Evolutionary conservation across 805 yeast genomes (phyloP).

Genomic region (Spathaspora passalidarum): DNA sequence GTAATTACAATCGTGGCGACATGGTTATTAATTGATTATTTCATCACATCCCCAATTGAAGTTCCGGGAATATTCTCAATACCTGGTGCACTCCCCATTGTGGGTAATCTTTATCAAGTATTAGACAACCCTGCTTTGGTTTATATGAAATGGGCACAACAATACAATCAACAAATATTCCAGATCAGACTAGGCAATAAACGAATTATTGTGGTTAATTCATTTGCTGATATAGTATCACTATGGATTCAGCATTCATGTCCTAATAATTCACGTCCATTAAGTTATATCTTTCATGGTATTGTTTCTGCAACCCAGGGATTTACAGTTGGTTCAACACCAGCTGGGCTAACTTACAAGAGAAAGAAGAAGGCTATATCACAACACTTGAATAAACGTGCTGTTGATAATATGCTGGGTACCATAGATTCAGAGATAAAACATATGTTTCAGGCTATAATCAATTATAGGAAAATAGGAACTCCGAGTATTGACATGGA

Average conservation of each 20-base stretch:
- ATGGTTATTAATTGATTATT: neutral
- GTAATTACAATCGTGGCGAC: neutral
- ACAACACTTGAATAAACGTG: constrained; percentile 37
- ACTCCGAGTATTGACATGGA: constrained; percentile 29
- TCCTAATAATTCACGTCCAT: constrained; percentile 66
- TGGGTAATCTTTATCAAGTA: constrained; percentile 49
- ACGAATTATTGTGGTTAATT: constrained; percentile 64
- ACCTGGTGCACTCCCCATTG: constrained; percentile 44
- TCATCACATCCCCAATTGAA: constrained; percentile 16
- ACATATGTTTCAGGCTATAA: constrained; percentile 17
- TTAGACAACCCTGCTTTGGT: constrained; percentile 47
- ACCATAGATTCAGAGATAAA: constrained; percentile 39
- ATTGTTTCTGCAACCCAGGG: constrained; percentile 55
- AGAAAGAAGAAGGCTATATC: constrained; percentile 49
- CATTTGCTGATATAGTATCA: constrained; percentile 49
- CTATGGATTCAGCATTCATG: constrained; percentile 49
- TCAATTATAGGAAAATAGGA: constrained; percentile 7
- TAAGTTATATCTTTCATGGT: constrained; percentile 63
- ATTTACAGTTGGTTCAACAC: constrained; percentile 65
- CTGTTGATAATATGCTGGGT: constrained; percentile 25
- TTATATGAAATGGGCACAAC: constrained; percentile 44
- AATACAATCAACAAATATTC: constrained; percentile 44
- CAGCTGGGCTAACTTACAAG: constrained; percentile 47
- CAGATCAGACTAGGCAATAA: constrained; percentile 62
- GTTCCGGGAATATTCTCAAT: constrained; percentile 41